These are phyloP conservation scores for Ceratobasidium papillatum DNA, from an alignment of 1,284 basidiomycete genomes.

Conservation along the genomic window DNA sequence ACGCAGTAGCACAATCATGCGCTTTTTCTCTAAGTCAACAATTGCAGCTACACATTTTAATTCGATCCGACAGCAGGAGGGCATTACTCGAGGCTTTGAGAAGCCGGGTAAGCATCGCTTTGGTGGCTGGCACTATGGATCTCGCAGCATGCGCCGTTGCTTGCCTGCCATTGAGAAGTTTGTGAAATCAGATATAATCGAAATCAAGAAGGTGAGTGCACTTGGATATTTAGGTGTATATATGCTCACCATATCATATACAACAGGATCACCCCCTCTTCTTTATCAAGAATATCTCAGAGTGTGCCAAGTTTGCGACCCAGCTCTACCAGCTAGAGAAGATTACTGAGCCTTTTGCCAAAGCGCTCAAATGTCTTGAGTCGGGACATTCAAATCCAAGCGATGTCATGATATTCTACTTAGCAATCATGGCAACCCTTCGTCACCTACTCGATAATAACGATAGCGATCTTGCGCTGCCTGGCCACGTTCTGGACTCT, in stretches of 20 bases:
- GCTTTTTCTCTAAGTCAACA: conserved; percentile 49
- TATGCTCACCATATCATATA: not conserved
- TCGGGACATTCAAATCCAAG: conserved; percentile 31
- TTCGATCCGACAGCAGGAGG: conserved; percentile 28
- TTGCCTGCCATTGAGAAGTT: conserved; percentile 9
- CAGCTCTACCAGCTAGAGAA: conserved; percentile 20
- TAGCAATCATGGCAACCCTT: conserved; percentile 28
- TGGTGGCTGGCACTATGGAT: conserved; percentile 46
- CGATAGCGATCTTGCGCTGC: conserved; percentile 19
- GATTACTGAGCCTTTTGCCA: conserved; percentile 32
- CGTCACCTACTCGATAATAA: conserved; percentile 26
- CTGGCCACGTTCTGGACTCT: not conserved
- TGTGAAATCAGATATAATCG: not conserved
- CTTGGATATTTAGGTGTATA: no score
- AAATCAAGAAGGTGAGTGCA: conserved; percentile 23
- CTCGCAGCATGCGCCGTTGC: not conserved
- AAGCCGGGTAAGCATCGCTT: conserved; percentile 51
- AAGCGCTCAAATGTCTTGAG: conserved; percentile 39
- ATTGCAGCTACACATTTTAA: conserved; percentile 46
- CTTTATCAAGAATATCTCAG: conserved; percentile 1
- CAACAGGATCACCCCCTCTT: not conserved
- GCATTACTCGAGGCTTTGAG: conserved; percentile 48
- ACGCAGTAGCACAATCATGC: conserved; percentile 43
- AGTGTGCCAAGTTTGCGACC: not conserved
- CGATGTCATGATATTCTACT: conserved; percentile 39